phyloP scores from a whole-genome alignment of 2,329 filamentous ascomycete genomes.

The Alternaria sp. region DNA sequence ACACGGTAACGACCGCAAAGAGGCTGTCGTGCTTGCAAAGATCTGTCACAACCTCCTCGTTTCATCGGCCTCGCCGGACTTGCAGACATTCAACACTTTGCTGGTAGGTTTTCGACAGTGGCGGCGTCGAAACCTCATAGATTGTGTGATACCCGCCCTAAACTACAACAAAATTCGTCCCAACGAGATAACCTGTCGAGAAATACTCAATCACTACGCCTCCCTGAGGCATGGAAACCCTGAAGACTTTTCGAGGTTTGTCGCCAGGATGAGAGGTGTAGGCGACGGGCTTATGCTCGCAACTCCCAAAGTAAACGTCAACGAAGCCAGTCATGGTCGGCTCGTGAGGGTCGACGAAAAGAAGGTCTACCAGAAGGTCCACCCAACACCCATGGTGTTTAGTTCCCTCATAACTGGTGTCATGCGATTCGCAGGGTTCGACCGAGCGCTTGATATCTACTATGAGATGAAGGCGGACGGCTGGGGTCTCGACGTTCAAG shows the following conservation, averaged over 20 bases:
- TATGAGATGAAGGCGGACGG: conserved; percentile 52
- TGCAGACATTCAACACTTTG: conserved; percentile 74
- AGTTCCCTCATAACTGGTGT: conserved; percentile 50
- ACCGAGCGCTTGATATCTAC: conserved; percentile 51
- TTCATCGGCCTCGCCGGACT: conserved; percentile 65
- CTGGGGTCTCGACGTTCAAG: conserved; percentile 53
- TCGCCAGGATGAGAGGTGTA: conserved; percentile 52
- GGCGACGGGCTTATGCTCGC: conserved; percentile 50
- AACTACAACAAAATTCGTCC: conserved; percentile 50
- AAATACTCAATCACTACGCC: conserved; percentile 51
- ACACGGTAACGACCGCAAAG: conserved; percentile 16
- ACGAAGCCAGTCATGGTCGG: conserved; percentile 32
- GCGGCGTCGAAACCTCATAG: conserved; percentile 30
- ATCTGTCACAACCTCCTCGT: conserved; percentile 70
- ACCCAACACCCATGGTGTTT: conserved; percentile 54
- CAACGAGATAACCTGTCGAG: conserved; percentile 53
- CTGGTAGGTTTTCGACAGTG: conserved; percentile 64
- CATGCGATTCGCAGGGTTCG: conserved; percentile 54
- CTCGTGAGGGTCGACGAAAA: conserved; percentile 29
- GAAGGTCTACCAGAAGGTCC: conserved; percentile 52
- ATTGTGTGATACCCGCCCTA: conserved; percentile 39
- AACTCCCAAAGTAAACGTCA: conserved; percentile 47
- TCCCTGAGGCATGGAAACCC: conserved; percentile 27
- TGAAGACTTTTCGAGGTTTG: conserved; percentile 46
- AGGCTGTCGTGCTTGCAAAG: conserved; percentile 31